Conservation (phyloP, 108 stramenopile genomes). For the Aureococcus anophagefferens region DNA sequence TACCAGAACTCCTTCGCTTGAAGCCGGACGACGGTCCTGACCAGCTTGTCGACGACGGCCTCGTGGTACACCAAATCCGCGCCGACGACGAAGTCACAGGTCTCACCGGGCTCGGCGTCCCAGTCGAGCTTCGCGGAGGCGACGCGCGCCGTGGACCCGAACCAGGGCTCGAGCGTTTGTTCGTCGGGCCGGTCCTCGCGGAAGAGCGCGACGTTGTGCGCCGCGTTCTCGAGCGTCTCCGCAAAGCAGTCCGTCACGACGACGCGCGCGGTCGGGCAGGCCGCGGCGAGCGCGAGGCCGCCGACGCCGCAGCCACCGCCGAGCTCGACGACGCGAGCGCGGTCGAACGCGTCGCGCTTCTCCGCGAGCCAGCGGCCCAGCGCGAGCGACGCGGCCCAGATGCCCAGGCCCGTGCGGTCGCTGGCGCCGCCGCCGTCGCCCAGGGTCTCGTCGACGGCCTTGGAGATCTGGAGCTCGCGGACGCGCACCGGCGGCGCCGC, state of each 20-base stretch:
- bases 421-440: background rate
- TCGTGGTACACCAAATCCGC: slow-evolving; percentile 74
- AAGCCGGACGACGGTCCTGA: slow-evolving; percentile 23
- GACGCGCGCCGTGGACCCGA: slow-evolving; percentile 3
- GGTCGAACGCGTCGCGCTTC: slow-evolving; percentile 37
- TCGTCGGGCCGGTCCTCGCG: slow-evolving; percentile 7
- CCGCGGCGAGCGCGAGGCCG: slow-evolving; percentile 37
- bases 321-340: slow-evolving; percentile 52
- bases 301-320: slow-evolving; percentile 73
- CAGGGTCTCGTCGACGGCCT: background rate
- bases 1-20: slow-evolving; percentile 45
- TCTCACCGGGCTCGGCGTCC: slow-evolving; percentile 64
- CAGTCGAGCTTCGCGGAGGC: slow-evolving; percentile 55
- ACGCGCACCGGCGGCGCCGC: background rate
- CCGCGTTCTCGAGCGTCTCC: slow-evolving; percentile 58
- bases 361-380: slow-evolving; percentile 64
- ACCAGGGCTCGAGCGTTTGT: background rate
- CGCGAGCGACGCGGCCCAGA: slow-evolving; percentile 65
- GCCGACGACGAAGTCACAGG: slow-evolving; percentile 62
- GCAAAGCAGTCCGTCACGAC: slow-evolving; percentile 65
- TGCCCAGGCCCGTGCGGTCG: slow-evolving; percentile 54
- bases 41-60: slow-evolving; percentile 52
- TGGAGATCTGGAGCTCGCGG: background rate
- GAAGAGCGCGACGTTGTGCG: slow-evolving; percentile 62
- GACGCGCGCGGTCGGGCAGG: slow-evolving; percentile 28